These are phyloP conservation scores for Adansonia digitata DNA, from an alignment of 345 rosid species.

Conservation along the genomic window DNA sequence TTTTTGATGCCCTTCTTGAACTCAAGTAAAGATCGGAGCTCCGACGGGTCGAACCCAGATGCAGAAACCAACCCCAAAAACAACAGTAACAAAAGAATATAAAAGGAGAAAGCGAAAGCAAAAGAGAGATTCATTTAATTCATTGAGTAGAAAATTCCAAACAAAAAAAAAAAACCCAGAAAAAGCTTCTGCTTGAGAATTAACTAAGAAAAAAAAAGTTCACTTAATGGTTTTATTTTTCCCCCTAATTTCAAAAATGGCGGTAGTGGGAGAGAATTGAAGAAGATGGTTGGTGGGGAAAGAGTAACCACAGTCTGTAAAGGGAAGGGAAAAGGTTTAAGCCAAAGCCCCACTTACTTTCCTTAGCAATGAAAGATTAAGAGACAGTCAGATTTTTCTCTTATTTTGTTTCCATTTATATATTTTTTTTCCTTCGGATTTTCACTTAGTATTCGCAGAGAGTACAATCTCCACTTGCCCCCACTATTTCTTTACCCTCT, in stretches of 20 bases:
- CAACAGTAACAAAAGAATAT: conserved; percentile 14
- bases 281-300: conserved; percentile 29
- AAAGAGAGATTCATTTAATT: conserved; percentile 38
- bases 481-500: too few species aligned
- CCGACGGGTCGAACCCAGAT: conserved; percentile 25
- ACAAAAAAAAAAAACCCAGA: conserved; percentile 18
- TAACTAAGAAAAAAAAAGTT: not conserved
- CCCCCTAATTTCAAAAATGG: conserved; percentile 26
- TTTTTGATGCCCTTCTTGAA: conserved; percentile 75
- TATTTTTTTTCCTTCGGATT: too few species aligned
- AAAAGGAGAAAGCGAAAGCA: conserved; percentile 23
- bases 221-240: not conserved
- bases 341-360: not conserved
- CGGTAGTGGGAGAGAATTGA: conserved; percentile 21
- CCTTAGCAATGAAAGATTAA: not conserved
- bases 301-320: conserved; percentile 48
- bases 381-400: not conserved
- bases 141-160: conserved; percentile 20
- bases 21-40: conserved; percentile 68
- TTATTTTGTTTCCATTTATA: too few species aligned
- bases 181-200: conserved; percentile 10
- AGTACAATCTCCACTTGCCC: too few species aligned
- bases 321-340: not conserved
- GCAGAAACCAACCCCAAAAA: not conserved
- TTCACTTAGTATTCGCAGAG: too few species aligned